phyloP scores from a whole-genome alignment of 2,329 filamentous ascomycete species.

The Nannizzia gypsea region DNA sequence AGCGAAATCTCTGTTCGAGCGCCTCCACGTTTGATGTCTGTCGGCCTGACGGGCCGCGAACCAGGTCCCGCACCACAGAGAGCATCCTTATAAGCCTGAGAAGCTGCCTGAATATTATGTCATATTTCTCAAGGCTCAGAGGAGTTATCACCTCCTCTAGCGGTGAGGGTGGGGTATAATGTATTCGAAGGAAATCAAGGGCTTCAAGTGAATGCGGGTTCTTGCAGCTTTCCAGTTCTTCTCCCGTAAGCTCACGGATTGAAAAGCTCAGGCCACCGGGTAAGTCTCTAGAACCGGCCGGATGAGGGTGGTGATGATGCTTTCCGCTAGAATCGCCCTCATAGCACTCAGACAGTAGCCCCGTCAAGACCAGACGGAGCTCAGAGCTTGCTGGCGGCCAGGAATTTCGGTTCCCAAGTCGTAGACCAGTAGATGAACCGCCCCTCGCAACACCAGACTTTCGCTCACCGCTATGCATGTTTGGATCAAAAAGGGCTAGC shows the following conservation, averaged over 20 bases:
- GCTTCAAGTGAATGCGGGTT: slow-evolving; percentile 73
- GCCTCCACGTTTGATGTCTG: slow-evolving; percentile 26
- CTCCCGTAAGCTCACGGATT: slow-evolving; percentile 64
- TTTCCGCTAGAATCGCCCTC: slow-evolving; percentile 19
- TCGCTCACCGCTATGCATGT: slow-evolving; percentile 67
- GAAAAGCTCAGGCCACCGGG: slow-evolving; percentile 69
- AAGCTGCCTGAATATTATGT: slow-evolving; percentile 69
- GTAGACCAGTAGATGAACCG: slow-evolving; percentile 66
- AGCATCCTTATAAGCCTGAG: slow-evolving; percentile 67
- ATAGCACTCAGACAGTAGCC: slow-evolving; percentile 68
- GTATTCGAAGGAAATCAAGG: slow-evolving; percentile 80
- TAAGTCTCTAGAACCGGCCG: slow-evolving; percentile 32
- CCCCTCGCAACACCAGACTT: slow-evolving; percentile 55
- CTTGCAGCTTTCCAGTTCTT: slow-evolving; percentile 73
- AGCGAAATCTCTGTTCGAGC: slow-evolving; percentile 49
- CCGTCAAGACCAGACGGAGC: slow-evolving; percentile 77
- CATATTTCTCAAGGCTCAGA: slow-evolving; percentile 62
- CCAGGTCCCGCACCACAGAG: slow-evolving; percentile 58
- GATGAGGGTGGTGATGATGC: slow-evolving; percentile 11
- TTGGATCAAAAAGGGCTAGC: slow-evolving; percentile 72
- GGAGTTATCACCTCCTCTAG: slow-evolving; percentile 64
- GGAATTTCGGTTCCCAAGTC: slow-evolving; percentile 64
- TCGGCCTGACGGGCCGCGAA: slow-evolving; percentile 37
- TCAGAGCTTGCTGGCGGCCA: slow-evolving; percentile 96
- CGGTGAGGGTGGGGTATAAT: slow-evolving; percentile 65